These are phyloP conservation scores for Malbranchea cinnamomea DNA, from an alignment of 2,329 filamentous ascomycete species.

Conservation along the genomic window DNA sequence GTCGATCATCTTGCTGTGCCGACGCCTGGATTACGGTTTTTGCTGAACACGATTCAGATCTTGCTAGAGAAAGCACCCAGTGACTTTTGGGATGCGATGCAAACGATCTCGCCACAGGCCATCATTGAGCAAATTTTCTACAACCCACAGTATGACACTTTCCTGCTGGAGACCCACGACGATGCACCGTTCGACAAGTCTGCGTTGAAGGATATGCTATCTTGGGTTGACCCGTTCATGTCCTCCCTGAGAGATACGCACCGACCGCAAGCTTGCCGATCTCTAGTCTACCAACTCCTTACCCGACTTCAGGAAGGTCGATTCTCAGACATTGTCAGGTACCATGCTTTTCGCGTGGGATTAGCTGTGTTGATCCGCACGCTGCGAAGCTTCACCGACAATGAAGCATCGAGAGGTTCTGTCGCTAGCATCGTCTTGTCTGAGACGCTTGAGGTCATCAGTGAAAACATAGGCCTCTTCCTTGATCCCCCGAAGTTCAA, in stretches of 20 bases:
- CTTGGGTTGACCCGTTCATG: constrained; percentile 67
- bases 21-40: constrained; percentile 48
- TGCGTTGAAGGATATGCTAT: constrained; percentile 49
- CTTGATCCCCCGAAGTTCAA: constrained; percentile 41
- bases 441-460: constrained; percentile 33
- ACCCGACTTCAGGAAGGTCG: constrained; percentile 34
- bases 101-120: constrained; percentile 61
- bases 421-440: constrained; percentile 34
- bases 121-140: constrained; percentile 74
- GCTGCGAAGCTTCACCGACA: constrained; percentile 32
- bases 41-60: constrained; percentile 54
- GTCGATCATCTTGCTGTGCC: constrained; percentile 52
- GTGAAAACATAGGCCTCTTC: constrained; percentile 38
- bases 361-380: constrained; percentile 31
- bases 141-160: constrained; percentile 50
- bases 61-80: constrained; percentile 61
- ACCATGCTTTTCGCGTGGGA: constrained; percentile 32
- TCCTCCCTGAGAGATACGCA: constrained; percentile 61
- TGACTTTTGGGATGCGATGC: constrained; percentile 80
- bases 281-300: constrained; percentile 62
- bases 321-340: constrained; percentile 27
- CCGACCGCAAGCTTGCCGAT: constrained; percentile 63
- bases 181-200: constrained; percentile 39
- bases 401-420: constrained; percentile 29
- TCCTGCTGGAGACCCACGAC: constrained; percentile 36